Evolutionary conservation across 495 filamentous ascomycete genomes (phyloP).

Genomic region (Talaromyces wortmannii): DNA sequence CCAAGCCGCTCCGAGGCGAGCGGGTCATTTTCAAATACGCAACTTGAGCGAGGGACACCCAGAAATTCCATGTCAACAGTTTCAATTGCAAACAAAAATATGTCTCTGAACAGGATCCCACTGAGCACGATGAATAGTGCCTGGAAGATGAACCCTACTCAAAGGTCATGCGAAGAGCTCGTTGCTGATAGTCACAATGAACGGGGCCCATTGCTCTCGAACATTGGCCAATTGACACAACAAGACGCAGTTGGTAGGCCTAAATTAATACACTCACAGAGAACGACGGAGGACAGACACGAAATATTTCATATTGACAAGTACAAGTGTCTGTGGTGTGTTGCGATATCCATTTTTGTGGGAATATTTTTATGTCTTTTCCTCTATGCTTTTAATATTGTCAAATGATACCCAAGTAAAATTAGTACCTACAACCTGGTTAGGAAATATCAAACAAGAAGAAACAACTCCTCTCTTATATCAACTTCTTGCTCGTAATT

Average conservation of each 20-base stretch:
- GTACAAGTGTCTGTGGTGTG: constrained; percentile 24
- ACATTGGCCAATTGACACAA: not conserved
- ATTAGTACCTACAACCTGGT: constrained; percentile 10
- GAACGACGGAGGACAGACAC: not conserved
- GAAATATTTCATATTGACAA: constrained; percentile 12
- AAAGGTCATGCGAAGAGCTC: not conserved
- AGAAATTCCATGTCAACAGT: not conserved
- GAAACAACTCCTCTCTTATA: too few species aligned
- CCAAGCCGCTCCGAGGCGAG: not conserved
- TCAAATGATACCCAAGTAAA: constrained; percentile 14
- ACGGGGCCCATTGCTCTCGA: not conserved
- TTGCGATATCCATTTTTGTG: constrained; percentile 17
- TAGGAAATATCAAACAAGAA: too few species aligned
- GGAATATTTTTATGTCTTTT: constrained; percentile 27
- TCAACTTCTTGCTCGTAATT: too few species aligned
- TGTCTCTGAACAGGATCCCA: not conserved
- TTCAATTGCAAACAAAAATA: not conserved
- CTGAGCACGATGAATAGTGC: not conserved
- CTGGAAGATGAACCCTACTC: not conserved
- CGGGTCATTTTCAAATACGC: not conserved
- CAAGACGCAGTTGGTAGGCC: not conserved
- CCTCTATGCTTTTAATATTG: constrained; percentile 22
- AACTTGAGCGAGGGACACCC: not conserved
- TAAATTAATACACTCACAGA: not conserved
- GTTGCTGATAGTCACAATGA: not conserved